A percentile compares a stretch with the other conserved stretches of the same genome.
phyloP scores from a whole-genome alignment of 2,329 filamentous ascomycete species.

The Aureobasidium sp. region DNA sequence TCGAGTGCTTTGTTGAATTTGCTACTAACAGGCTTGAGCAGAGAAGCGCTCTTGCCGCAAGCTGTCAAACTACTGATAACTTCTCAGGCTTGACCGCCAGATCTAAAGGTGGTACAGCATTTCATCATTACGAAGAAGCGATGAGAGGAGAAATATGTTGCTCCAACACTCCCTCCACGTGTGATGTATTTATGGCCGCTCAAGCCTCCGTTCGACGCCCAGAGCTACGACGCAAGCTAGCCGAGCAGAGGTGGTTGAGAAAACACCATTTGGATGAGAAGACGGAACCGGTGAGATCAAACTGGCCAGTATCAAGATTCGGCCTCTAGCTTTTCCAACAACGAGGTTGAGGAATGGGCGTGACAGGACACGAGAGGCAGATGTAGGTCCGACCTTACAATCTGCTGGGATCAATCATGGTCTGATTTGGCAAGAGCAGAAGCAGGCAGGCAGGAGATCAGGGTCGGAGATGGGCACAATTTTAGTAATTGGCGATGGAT shows the following conservation, averaged over 20 bases:
- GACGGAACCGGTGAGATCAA: not conserved
- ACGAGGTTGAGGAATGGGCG: not conserved
- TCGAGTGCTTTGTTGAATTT: not conserved
- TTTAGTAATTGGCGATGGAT: slow-evolving; percentile 6
- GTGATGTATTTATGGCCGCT: not conserved
- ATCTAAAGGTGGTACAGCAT: not conserved
- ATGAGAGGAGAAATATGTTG: not conserved
- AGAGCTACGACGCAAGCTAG: not conserved
- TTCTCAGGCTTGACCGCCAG: not conserved
- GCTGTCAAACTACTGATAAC: not conserved
- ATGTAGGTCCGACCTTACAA: not conserved
- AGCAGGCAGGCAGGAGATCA: not conserved
- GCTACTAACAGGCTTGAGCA: not conserved
- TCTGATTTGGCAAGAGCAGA: not conserved
- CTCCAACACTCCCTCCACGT: not conserved
- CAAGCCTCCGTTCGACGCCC: not conserved
- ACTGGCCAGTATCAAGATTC: not conserved
- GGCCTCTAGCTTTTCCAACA: not conserved
- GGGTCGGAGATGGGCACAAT: slow-evolving; percentile 1
- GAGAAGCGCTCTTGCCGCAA: not conserved
- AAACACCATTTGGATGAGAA: not conserved
- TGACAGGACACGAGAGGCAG: not conserved
- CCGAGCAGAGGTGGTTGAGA: not conserved
- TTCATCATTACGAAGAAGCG: not conserved
- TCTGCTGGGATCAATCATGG: not conserved